Conservation (phyloP, 192 early-diverging fungal species). For the Helicostylum pulchrum region DNA sequence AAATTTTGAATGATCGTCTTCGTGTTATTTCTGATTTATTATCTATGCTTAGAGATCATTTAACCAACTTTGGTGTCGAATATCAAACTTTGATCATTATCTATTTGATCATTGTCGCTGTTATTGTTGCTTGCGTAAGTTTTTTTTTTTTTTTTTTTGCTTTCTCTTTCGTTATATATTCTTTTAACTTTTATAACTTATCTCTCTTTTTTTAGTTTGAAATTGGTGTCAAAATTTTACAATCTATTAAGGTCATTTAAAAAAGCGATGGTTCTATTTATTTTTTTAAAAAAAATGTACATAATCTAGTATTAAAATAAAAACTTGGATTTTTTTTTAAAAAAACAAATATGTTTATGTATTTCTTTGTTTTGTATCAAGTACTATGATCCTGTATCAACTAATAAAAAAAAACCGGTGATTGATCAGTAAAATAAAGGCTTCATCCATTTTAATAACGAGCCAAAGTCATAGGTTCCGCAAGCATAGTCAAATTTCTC, state of each 20-base stretch:
- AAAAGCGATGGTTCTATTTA: neutral
- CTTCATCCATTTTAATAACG: no score
- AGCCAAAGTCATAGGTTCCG: no score
- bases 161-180: neutral
- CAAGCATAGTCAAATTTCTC: no score
- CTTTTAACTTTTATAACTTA: neutral
- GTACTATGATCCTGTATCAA: no score
- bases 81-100: constrained; percentile 64
- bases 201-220: constrained; percentile 21
- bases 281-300: no score
- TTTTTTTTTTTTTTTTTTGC: neutral
- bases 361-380: no score
- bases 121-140: constrained; percentile 40
- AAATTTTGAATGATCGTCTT: constrained; percentile 57
- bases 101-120: constrained; percentile 49
- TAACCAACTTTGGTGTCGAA: constrained; percentile 52
- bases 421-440: no score
- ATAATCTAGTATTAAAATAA: no score
- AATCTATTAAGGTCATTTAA: constrained; percentile 25
- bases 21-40: constrained; percentile 57
- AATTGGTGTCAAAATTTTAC: constrained; percentile 34
- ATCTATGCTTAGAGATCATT: constrained; percentile 60
- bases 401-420: no score
- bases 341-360: no score
- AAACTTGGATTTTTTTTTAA: no score